Evolutionary conservation across 306 rosid genomes (phyloP), one percentile per base, ranked within the genome.

Genomic region (Rubus idaeus): DNA sequence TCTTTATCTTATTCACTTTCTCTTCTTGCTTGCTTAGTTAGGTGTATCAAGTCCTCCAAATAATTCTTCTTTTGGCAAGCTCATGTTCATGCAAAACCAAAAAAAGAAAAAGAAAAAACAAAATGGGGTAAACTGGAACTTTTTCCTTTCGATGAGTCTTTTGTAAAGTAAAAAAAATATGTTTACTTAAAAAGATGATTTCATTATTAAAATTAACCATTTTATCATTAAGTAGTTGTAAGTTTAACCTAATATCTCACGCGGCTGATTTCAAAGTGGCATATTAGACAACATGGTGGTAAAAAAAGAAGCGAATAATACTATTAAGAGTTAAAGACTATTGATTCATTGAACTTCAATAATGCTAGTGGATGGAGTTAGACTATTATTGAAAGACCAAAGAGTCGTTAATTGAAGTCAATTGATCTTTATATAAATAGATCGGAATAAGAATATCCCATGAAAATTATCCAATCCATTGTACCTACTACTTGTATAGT

Each of bases 401-500:
- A 61, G 23, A 17, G 39, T 16, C 52, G 17, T 47, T 18, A 17
- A 26, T 44, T 18, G 26, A 70, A 55, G 40, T 65, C 68, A 76
- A 76, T 46, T 47, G 12, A 67, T 60, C 16, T n/a, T n/a, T 26
- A 60, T 10, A 11, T 23, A 60, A 23, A 23, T 5, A 4, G 66
- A 5, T 60, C 66, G 26, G 6, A 17, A 68, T 40, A 16, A 21
- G 81, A 68, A 78, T 82, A 82, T 82, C 69, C 82, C 55, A 66
- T 50, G 3, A 11, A n/a, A 39, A 20, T 47, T 13, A 50, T 41
- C 77, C 71, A 58, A 67, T 63, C 69, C 69, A 63, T 16, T 63
- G 69, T 37, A 30, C 46, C 21, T 63, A 37, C 21, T 63, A 37
- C 40, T 26, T 26, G 46, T 37, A 35, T 4, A 62, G 44, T 62